Conservation (phyloP, 164 flowering plant species). For the Kalanchoe fedtschenkoi region DNA sequence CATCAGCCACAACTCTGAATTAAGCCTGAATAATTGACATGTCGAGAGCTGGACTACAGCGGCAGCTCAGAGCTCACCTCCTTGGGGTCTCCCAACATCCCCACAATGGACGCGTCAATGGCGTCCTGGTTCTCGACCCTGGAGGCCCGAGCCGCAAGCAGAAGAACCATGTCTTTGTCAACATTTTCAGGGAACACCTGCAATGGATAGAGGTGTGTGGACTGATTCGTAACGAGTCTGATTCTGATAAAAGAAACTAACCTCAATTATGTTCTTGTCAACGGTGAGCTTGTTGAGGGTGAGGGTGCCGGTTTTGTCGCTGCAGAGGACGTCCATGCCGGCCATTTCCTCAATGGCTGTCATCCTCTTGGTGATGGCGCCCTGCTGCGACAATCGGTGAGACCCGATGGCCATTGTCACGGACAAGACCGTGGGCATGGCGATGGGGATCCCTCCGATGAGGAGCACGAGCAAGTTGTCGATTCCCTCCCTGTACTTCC, state of each 20-base stretch:
- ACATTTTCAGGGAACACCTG: constrained; percentile 38
- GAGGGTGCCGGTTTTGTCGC: constrained; percentile 95
- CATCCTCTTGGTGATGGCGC: constrained; percentile 96
- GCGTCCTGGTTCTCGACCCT: constrained; percentile 78
- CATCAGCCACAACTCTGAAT: no score
- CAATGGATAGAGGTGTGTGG: not conserved
- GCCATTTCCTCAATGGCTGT: constrained; percentile 97
- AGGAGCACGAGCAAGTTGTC: no score
- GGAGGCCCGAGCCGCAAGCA: constrained; percentile 64
- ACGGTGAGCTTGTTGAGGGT: no score
- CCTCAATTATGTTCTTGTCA: constrained; percentile 47
- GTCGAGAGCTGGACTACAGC: no score
- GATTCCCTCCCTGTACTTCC: constrained; percentile 68
- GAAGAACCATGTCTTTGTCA: constrained; percentile 39
- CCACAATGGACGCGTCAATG: constrained; percentile 67
- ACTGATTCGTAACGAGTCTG: no score
- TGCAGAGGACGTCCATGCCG: constrained; percentile 84
- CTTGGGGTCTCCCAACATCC: constrained; percentile 64
- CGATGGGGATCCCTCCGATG: constrained; percentile 91
- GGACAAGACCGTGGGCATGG: constrained; percentile 98
- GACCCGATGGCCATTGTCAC: constrained; percentile 99
- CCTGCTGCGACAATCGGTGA: constrained; percentile 76
- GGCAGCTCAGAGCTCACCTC: no score
- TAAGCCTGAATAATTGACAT: no score
- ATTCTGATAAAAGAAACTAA: no score